Conservation (phyloP, 495 filamentous ascomycete genomes). For the Astrothelium subdiscretum region DNA sequence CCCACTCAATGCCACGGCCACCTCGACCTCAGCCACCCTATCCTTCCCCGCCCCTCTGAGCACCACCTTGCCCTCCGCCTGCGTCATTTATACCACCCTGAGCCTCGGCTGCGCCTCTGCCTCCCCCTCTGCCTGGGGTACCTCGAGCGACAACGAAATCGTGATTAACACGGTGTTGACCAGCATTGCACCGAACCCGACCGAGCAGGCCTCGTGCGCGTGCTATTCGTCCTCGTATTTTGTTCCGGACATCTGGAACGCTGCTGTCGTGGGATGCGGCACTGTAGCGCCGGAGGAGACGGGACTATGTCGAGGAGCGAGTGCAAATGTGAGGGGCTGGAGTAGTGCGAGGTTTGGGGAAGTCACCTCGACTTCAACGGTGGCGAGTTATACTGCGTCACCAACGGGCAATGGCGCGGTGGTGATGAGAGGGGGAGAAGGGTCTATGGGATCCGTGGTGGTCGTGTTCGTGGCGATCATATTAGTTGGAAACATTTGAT, state of each 20-base stretch:
- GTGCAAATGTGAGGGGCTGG: background rate
- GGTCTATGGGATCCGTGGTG: background rate
- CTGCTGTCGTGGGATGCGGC: background rate
- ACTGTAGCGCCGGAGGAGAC: background rate
- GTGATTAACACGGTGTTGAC: too few relatives aligned
- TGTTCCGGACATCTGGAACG: background rate
- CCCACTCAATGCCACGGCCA: too few relatives aligned
- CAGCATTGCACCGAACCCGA: background rate
- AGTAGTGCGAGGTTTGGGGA: background rate
- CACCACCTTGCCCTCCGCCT: background rate
- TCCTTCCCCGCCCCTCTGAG: background rate
- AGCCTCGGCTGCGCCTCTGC: background rate
- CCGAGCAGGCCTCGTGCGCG: background rate
- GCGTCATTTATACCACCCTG: background rate
- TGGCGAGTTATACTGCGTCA: background rate
- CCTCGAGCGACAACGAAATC: too few relatives aligned
- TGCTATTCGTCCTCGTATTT: background rate
- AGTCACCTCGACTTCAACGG: background rate
- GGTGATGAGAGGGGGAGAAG: background rate
- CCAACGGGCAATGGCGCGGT: background rate
- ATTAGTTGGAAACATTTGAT: background rate
- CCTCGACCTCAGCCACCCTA: too few relatives aligned
- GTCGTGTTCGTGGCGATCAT: background rate
- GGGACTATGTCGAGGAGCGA: background rate
- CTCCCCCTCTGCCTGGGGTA: background rate